phyloP scores from a whole-genome alignment of 257 asterid species.

The Lantana camara region DNA sequence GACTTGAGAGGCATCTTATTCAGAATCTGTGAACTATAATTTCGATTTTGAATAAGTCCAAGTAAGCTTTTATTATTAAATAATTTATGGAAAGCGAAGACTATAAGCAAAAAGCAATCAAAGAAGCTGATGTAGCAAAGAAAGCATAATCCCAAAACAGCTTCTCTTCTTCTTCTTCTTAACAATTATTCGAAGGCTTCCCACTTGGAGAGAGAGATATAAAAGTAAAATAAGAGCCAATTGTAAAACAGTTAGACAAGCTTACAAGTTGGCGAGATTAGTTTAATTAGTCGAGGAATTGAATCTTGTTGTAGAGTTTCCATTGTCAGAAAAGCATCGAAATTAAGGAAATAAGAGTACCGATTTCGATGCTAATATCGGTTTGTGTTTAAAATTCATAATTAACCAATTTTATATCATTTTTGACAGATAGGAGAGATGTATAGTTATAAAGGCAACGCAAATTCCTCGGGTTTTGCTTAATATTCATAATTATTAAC shows the following conservation, averaged over 20 bases:
- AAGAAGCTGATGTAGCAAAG: slow-evolving; percentile 17
- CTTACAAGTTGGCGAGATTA: not conserved
- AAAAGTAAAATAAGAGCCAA: not conserved
- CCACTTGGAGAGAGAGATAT: too few species aligned
- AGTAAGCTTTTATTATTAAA: not conserved
- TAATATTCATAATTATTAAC: too few species aligned
- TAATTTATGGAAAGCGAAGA: not conserved
- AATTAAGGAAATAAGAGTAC: not conserved
- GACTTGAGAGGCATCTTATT: slow-evolving; percentile 13
- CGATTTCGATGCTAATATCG: slow-evolving; percentile 18
- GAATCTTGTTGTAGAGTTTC: slow-evolving; percentile 24
- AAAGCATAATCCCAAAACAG: slow-evolving; percentile 24
- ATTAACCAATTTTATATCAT: not conserved
- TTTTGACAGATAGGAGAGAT: slow-evolving; percentile 24
- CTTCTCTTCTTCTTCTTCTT: not conserved
- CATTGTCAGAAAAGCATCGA: slow-evolving; percentile 12
- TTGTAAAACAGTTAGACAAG: not conserved
- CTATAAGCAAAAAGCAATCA: not conserved
- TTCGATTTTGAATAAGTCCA: slow-evolving; percentile 24
- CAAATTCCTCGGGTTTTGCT: slow-evolving; percentile 16
- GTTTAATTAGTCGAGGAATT: slow-evolving; percentile 10
- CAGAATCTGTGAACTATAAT: not conserved
- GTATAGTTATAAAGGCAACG: not conserved
- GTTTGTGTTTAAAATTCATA: not conserved
- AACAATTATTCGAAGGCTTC: not conserved